Evolutionary conservation across 2,329 filamentous ascomycete genomes (phyloP).

Genomic region (Pseudogymnoascus sp.): DNA sequence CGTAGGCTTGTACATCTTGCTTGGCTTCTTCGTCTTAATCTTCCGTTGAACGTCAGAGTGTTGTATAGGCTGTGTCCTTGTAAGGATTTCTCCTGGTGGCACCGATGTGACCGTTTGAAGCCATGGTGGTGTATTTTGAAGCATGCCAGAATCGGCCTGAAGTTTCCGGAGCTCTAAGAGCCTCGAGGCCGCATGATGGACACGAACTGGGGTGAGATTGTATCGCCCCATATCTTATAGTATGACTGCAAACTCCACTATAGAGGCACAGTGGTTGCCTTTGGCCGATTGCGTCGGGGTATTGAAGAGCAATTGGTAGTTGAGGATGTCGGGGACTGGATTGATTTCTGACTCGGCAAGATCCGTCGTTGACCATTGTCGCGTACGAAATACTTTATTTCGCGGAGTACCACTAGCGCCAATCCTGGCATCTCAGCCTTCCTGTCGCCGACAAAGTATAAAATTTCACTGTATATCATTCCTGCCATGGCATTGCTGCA

Average conservation of each 20-base stretch:
- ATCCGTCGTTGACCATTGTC: conserved; percentile 1
- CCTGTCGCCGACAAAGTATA: not conserved
- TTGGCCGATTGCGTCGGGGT: not conserved
- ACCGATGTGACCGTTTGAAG: conserved; percentile 27
- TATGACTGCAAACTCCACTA: not conserved
- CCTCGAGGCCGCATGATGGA: conserved; percentile 39
- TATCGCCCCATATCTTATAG: conserved; percentile 24
- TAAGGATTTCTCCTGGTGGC: conserved; percentile 52
- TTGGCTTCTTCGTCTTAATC: conserved; percentile 50
- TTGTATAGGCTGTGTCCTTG: conserved; percentile 44
- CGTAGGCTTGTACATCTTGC: conserved; percentile 73
- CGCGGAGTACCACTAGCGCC: conserved; percentile 3
- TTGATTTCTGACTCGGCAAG: conserved; percentile 8
- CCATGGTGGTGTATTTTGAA: conserved; percentile 25
- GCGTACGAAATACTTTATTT: conserved; percentile 9
- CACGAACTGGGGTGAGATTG: conserved; percentile 35
- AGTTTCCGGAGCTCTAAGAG: conserved; percentile 38
- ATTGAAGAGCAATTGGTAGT: not conserved
- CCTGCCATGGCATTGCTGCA: conserved; percentile 9
- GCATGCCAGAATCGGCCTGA: conserved; percentile 19
- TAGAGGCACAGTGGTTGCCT: not conserved
- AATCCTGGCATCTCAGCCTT: conserved; percentile 5
- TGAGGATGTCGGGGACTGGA: not conserved
- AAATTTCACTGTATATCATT: conserved; percentile 2
- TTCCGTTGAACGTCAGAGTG: conserved; percentile 31